phyloP scores from a whole-genome alignment of 2,329 filamentous ascomycete species.

The Myriosclerotinia scirpicola region DNA sequence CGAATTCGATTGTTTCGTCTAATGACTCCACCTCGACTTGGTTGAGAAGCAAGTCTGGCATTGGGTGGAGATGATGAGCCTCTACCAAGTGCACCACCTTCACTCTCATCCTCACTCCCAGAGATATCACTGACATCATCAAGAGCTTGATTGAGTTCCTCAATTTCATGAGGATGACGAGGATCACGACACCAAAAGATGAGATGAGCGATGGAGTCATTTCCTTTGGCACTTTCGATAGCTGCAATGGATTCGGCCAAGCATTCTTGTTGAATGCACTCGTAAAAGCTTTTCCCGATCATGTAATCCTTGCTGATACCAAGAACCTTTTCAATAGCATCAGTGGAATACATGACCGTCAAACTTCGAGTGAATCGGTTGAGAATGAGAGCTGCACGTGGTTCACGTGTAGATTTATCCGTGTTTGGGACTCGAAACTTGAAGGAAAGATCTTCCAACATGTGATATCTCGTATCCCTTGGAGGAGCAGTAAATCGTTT shows the following conservation, averaged over 20 bases:
- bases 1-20: conserved; percentile 26
- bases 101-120: conserved; percentile 48
- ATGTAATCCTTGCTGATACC: conserved; percentile 69
- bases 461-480: conserved; percentile 82
- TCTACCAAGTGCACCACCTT: conserved; percentile 15
- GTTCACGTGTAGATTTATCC: conserved; percentile 66
- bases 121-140: conserved; percentile 45
- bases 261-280: conserved; percentile 78
- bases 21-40: conserved; percentile 37
- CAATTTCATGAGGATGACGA: conserved; percentile 48
- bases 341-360: conserved; percentile 84
- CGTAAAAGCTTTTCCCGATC: conserved; percentile 79
- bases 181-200: conserved; percentile 84
- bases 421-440: conserved; percentile 66
- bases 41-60: conserved; percentile 32
- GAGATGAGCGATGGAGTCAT: conserved; percentile 87
- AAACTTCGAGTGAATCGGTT: conserved; percentile 83
- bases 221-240: conserved; percentile 81
- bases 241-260: conserved; percentile 74
- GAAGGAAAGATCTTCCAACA: conserved; percentile 80
- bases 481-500: conserved; percentile 79
- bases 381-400: conserved; percentile 78
- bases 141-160: conserved; percentile 49
- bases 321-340: conserved; percentile 71
- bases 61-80: conserved; percentile 43